Evolutionary conservation across 2,329 filamentous ascomycete species (phyloP).

Genomic region (Dothideomycetes sp.): DNA sequence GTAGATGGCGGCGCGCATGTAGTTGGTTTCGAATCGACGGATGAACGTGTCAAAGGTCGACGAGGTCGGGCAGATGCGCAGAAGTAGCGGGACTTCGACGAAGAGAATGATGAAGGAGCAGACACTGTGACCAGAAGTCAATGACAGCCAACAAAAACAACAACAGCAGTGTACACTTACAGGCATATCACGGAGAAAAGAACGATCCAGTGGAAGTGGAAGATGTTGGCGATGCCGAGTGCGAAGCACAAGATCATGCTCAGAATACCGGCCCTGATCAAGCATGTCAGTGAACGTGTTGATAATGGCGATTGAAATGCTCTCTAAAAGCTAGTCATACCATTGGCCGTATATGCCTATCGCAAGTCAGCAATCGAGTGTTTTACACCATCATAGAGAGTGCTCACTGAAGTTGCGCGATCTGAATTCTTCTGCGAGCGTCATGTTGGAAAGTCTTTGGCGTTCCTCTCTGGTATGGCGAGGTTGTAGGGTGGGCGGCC

Average conservation of each 20-base stretch:
- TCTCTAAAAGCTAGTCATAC: conserved; percentile 42
- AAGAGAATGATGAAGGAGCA: conserved; percentile 43
- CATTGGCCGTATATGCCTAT: conserved; percentile 61
- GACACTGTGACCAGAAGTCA: conserved; percentile 26
- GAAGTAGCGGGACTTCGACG: conserved; percentile 75
- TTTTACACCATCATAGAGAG: conserved; percentile 11
- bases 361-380: conserved; percentile 12
- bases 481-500: not conserved
- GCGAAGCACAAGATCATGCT: conserved; percentile 59
- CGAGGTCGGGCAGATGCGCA: conserved; percentile 96
- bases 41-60: conserved; percentile 79
- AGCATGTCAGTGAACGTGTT: conserved; percentile 17
- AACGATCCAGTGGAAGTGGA: conserved; percentile 51
- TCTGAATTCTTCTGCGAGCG: conserved; percentile 52
- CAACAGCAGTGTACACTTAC: conserved; percentile 28
- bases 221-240: conserved; percentile 60
- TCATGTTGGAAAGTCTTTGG: conserved; percentile 35
- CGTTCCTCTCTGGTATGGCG: not conserved
- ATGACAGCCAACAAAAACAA: not conserved
- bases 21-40: conserved; percentile 89
- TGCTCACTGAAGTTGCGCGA: conserved; percentile 58
- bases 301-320: not conserved
- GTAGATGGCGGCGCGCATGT: conserved; percentile 89
- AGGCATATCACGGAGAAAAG: conserved; percentile 49
- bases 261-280: conserved; percentile 44